A percentile compares a stretch with the other conserved stretches of the same genome.
Conservation (phyloP, 352 stramenopile genomes). For the Phytophthora sp. region DNA sequence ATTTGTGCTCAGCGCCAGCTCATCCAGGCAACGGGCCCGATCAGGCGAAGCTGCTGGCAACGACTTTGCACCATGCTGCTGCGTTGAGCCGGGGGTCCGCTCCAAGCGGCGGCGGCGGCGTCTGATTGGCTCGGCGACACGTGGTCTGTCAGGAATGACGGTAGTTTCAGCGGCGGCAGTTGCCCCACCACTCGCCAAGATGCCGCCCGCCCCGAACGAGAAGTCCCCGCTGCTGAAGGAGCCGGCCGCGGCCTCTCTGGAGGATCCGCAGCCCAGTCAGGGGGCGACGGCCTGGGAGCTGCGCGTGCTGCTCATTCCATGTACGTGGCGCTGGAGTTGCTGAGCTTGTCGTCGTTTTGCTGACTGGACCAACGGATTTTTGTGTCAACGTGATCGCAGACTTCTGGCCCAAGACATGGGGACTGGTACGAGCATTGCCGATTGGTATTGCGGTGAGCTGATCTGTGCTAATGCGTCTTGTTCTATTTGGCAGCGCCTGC, state of each 20-base stretch:
- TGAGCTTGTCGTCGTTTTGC: background rate
- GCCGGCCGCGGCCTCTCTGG: slow-evolving; percentile 13
- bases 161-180: slow-evolving; percentile 9
- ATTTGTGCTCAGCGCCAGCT: too few relatives aligned
- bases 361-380: slow-evolving; percentile 4
- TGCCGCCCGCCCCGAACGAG: slow-evolving; percentile 35
- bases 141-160: slow-evolving; percentile 31
- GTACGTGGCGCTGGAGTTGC: slow-evolving; percentile 30
- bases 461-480: background rate
- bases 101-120: background rate
- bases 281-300: slow-evolving; percentile 62
- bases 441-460: background rate
- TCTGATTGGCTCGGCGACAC: slow-evolving; percentile 32
- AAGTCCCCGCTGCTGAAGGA: slow-evolving; percentile 46
- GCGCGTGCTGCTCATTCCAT: slow-evolving; percentile 73
- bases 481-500: slow-evolving; percentile 44
- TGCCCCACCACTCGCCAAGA: slow-evolving; percentile 27
- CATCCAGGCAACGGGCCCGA: too few relatives aligned
- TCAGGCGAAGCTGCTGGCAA: too few relatives aligned
- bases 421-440: slow-evolving; percentile 36
- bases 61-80: background rate
- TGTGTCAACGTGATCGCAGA: slow-evolving; percentile 54
- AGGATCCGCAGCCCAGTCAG: slow-evolving; percentile 27
- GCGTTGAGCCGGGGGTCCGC: slow-evolving; percentile 6
- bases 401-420: slow-evolving; percentile 78